Base-by-base conservation (phyloP, 1,139 yeast species). In the Diutina scorzettiae region DNA sequence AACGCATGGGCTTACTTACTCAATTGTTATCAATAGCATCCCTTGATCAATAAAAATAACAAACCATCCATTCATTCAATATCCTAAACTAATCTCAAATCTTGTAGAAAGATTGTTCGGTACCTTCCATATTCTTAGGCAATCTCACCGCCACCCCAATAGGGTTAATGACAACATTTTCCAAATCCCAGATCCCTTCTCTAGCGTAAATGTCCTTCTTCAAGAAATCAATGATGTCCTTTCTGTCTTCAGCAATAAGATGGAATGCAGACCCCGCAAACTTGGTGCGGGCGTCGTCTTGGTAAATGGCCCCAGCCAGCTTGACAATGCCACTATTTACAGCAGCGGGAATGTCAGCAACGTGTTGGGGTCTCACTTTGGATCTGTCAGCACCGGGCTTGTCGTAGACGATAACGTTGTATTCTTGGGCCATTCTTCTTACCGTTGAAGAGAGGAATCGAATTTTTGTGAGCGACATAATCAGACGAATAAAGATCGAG, bases 161-260 rank as follows among this genome's bases (percentile, higher is more conserved):
- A 6, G 89, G 89, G 53, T 73, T 66, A 42, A 82, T 73, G 49
- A 76, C 55, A 20, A 75, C 80, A 44, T 68, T 71, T 37, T 77
- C 75, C 47, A 82, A 55, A 56, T 84, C 93, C 95, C 95, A 84
- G 46, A 84, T 72, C 0, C 87, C 91, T 25, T 69, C 65, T 49
- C 64, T 66, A 49, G 75, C 73, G 59, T 78, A 84, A 30, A 77
- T 58, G 55, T 84, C 95, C 44, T 63, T 55, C 53, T 78, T 72
- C 54, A 84, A 69, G 46, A 81, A 62, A 36, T 78, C 83, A 42
- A 78, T 51, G 16, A 80, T 76, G 46, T 79, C 82, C 47, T 79
- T 79, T 51, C 69, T 76, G 42, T 75, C 63, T 42, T 75, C 76
- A 28, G 89, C 93, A 43, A 66, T 63, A 42, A 83, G 53, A 46